Evolutionary conservation across 179 eudicot species (phyloP).

Genomic region (Amaranthus tricolor): DNA sequence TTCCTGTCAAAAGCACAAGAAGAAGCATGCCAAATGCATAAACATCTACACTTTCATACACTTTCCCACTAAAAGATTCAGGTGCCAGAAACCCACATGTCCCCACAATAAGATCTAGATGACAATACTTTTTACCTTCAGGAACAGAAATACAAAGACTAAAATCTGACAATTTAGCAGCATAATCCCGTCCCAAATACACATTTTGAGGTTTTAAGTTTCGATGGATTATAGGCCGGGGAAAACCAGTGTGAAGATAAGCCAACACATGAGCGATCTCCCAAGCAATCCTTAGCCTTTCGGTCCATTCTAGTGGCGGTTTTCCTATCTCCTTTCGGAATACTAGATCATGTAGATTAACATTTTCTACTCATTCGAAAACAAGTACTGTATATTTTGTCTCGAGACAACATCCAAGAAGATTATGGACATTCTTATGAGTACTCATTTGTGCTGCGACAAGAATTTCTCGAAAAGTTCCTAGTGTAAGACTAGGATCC

Average conservation of each 20-base stretch:
- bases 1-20: not conserved
- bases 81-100: not conserved
- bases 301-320: not conserved
- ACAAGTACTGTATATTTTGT: not conserved
- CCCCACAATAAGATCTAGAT: not conserved
- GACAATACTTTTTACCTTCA: not conserved
- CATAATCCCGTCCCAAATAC: not conserved
- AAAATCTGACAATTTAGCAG: not conserved
- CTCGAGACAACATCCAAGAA: slow-evolving; percentile 1
- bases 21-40: not conserved
- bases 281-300: not conserved
- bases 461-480: not conserved
- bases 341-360: not conserved
- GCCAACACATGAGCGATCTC: not conserved
- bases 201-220: not conserved
- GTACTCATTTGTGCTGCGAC: slow-evolving; percentile 1
- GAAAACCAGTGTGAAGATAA: not conserved
- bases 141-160: not conserved
- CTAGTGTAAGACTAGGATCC: not conserved
- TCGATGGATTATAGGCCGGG: slow-evolving; percentile 1
- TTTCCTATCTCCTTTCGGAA: not conserved
- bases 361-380: not conserved
- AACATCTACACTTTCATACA: not conserved
- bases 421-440: not conserved
- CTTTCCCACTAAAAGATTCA: not conserved